Conservation (phyloP, 164 flowering plant genomes). For the Echeveria elegans region DNA sequence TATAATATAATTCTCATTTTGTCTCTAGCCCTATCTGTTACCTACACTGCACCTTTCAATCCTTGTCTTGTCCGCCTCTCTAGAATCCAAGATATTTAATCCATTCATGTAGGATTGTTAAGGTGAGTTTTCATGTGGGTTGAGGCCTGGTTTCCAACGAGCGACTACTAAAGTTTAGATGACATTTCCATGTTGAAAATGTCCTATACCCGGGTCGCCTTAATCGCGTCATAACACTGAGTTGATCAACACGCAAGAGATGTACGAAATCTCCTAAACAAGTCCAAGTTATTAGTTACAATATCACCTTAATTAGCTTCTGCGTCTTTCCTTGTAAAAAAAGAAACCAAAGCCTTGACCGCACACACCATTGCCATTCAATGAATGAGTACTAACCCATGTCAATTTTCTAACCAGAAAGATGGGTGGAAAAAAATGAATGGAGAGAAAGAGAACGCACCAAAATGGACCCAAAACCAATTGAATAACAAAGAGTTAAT, state of each 20-base stretch:
- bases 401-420: neutral
- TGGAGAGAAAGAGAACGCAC: neutral
- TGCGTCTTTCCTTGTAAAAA: no score
- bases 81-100: neutral
- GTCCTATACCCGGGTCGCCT: neutral
- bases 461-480: neutral
- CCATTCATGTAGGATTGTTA: no score
- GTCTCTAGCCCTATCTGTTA: neutral
- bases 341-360: no score
- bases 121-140: neutral
- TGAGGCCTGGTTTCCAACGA: neutral
- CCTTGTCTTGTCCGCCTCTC: neutral
- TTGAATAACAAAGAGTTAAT: neutral
- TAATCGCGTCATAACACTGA: neutral
- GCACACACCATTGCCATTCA: neutral
- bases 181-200: neutral
- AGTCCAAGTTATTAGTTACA: neutral
- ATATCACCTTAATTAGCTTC: neutral
- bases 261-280: neutral
- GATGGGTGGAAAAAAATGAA: neutral
- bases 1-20: no score
- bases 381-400: neutral
- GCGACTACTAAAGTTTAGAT: neutral
- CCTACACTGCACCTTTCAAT: slow-evolving; percentile 1
- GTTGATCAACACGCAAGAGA: slow-evolving; percentile 1